These are phyloP conservation scores for Lycium ferocissimum DNA, from an alignment of 257 asterid species.

Conservation along the genomic window DNA sequence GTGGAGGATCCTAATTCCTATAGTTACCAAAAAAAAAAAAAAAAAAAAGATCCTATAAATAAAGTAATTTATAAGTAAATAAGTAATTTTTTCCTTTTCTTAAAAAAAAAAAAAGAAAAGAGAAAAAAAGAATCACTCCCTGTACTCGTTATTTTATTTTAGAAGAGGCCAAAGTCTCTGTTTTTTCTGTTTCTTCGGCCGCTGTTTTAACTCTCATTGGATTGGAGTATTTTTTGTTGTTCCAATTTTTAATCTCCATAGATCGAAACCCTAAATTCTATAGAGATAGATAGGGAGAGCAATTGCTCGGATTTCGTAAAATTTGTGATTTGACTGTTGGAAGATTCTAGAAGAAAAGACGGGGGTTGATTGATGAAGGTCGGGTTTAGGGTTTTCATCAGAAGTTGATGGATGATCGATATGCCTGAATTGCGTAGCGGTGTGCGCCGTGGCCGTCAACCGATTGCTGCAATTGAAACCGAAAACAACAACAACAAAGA, in stretches of 20 bases:
- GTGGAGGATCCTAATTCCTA: no score
- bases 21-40: no score
- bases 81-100: no score
- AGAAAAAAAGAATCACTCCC: no score
- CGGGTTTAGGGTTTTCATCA: conserved; percentile 23
- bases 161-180: no score
- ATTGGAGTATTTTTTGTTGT: not conserved
- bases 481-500: conserved; percentile 17
- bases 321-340: conserved; percentile 28
- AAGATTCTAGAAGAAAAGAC: conserved; percentile 9
- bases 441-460: conserved; percentile 52
- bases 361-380: conserved; percentile 38
- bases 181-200: not conserved
- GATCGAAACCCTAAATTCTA: conserved; percentile 38
- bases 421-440: conserved; percentile 65
- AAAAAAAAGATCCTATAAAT: no score
- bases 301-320: not conserved
- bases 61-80: no score
- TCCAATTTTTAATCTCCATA: not conserved
- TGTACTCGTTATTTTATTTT: no score
- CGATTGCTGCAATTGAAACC: conserved; percentile 28
- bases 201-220: not conserved
- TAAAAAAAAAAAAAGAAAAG: no score
- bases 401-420: conserved; percentile 42
- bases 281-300: not conserved